A percentile compares a stretch with the other conserved stretches of the same genome.
These are phyloP conservation scores for Cordyceps pruinosa DNA, from an alignment of 2,329 filamentous ascomycete species.

Conservation along the genomic window DNA sequence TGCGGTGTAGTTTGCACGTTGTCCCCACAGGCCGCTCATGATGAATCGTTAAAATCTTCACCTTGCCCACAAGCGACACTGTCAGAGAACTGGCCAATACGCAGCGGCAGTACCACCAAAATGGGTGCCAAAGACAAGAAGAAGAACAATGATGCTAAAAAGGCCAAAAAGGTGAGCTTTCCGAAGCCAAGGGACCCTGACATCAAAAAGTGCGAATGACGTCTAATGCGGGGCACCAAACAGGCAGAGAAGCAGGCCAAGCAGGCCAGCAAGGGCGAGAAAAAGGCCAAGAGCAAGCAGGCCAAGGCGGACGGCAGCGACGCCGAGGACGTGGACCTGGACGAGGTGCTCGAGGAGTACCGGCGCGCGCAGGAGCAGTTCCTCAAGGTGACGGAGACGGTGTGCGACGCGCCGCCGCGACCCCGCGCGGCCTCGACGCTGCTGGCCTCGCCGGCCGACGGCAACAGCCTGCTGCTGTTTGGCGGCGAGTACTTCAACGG, in stretches of 20 bases:
- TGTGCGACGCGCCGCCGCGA: slow-evolving; percentile 63
- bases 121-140: slow-evolving; percentile 44
- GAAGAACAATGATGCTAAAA: slow-evolving; percentile 41
- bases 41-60: slow-evolving; percentile 3
- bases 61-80: background rate
- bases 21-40: slow-evolving; percentile 8
- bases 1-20: background rate
- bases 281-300: slow-evolving; percentile 66
- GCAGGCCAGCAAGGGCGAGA: slow-evolving; percentile 84
- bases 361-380: slow-evolving; percentile 89
- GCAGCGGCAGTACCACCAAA: slow-evolving; percentile 26
- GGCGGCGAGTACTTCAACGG: slow-evolving; percentile 97
- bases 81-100: background rate
- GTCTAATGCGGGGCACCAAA: slow-evolving; percentile 9
- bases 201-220: background rate
- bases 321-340: slow-evolving; percentile 85
- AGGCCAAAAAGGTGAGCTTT: slow-evolving; percentile 39
- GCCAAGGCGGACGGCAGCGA: slow-evolving; percentile 76
- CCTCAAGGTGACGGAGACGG: slow-evolving; percentile 81
- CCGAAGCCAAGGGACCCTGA: background rate
- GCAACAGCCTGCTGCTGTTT: slow-evolving; percentile 83
- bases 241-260: slow-evolving; percentile 63
- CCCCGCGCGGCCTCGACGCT: slow-evolving; percentile 75
- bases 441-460: slow-evolving; percentile 77
- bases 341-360: slow-evolving; percentile 88